phyloP scores from a whole-genome alignment of 2,329 filamentous ascomycete genomes.

The Raffaelea albimanens region DNA sequence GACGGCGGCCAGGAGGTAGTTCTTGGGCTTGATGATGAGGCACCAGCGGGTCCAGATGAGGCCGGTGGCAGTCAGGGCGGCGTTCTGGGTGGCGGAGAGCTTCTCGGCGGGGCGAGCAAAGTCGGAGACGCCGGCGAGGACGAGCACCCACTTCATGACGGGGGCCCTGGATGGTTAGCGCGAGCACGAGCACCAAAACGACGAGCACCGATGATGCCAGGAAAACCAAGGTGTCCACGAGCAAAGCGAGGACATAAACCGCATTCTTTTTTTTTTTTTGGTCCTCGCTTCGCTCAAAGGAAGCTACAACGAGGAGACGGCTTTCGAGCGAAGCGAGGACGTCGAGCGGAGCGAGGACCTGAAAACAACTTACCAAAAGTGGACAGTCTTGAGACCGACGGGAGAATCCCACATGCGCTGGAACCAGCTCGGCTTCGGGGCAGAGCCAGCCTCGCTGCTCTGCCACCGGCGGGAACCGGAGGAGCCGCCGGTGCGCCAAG shows the following conservation, averaged over 20 bases:
- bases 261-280: too few relatives aligned
- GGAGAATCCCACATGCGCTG: slow-evolving; percentile 78
- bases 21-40: slow-evolving; percentile 89
- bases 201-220: neutral
- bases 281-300: too few relatives aligned
- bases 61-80: slow-evolving; percentile 80
- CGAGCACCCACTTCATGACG: slow-evolving; percentile 93
- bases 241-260: neutral
- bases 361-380: slow-evolving; percentile 69
- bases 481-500: slow-evolving; percentile 24
- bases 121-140: slow-evolving; percentile 86
- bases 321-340: neutral
- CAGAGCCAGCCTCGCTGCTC: slow-evolving; percentile 22
- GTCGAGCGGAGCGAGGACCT: neutral
- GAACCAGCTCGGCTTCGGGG: slow-evolving; percentile 47
- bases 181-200: neutral
- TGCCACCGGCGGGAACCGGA: slow-evolving; percentile 55
- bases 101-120: slow-evolving; percentile 84
- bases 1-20: slow-evolving; percentile 88
- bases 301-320: too few relatives aligned
- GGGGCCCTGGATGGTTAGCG: slow-evolving; percentile 56
- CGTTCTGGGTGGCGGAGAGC: slow-evolving; percentile 88
- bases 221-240: neutral
- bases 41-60: slow-evolving; percentile 99
- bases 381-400: slow-evolving; percentile 81